Evolutionary conservation across 2,329 filamentous ascomycete species (phyloP).

Genomic region (Tolypocladium amazonense): DNA sequence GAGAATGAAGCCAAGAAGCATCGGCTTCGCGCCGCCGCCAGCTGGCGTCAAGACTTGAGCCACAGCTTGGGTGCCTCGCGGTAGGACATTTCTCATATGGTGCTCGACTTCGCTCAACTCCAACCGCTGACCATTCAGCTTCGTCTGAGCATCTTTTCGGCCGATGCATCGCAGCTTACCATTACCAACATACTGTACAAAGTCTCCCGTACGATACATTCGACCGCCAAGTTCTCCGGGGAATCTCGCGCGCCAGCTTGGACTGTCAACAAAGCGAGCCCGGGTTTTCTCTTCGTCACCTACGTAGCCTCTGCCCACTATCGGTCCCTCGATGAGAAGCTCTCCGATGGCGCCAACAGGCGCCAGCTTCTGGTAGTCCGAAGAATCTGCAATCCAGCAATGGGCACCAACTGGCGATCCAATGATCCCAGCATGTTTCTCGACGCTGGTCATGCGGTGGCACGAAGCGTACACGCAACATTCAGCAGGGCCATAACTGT

Average conservation of each 20-base stretch:
- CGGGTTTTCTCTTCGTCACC: slow-evolving; percentile 22
- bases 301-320: slow-evolving; percentile 39
- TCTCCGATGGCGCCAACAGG: slow-evolving; percentile 18
- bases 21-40: neutral
- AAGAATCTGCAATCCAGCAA: slow-evolving; percentile 13
- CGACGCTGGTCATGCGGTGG: slow-evolving; percentile 20
- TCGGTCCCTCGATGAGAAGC: slow-evolving; percentile 28
- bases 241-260: slow-evolving; percentile 26
- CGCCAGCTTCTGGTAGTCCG: slow-evolving; percentile 8
- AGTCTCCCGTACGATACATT: slow-evolving; percentile 2
- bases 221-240: neutral
- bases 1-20: neutral
- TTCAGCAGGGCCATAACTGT: slow-evolving; percentile 35
- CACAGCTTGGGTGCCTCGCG: neutral
- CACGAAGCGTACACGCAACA: slow-evolving; percentile 12
- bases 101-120: slow-evolving; percentile 4
- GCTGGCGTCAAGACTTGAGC: neutral
- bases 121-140: slow-evolving; percentile 2
- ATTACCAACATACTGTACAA: slow-evolving; percentile 1
- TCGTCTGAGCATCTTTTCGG: slow-evolving; percentile 1
- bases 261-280: slow-evolving; percentile 20
- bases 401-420: slow-evolving; percentile 4
- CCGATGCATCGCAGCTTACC: slow-evolving; percentile 1
- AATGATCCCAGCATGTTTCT: slow-evolving; percentile 16
- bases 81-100: neutral